Evolutionary conservation across 495 filamentous ascomycete genomes (phyloP), one percentile per base, ranked within the genome.

Genomic region (Trichoderma virens): DNA sequence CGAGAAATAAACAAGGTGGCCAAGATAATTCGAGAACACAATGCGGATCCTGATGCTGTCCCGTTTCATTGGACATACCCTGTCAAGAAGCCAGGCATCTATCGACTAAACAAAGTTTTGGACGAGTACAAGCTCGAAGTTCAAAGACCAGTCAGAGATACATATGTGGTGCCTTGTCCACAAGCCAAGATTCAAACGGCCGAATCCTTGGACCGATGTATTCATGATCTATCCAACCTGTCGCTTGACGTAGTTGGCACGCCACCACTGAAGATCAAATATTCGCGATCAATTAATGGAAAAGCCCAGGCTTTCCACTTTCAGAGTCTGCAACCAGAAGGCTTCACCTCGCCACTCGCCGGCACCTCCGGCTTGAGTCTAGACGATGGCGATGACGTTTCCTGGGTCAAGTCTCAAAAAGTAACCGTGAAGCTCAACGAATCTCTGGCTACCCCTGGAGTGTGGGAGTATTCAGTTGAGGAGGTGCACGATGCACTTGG

Each of bases 81-180:
- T 2, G 78, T 92, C 13, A 92, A 89, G 75, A 90, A 92, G 72
- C 84, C 91, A 2, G 94, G 94, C 23, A 83, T 91, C 39, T 98
- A 98, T 74, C 83, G 88, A 43, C 81, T 98, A 18, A 81, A 87
- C 45, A 88, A 86, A 65, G 92, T 97, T 9, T 80, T 96, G 28
- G 94, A 98, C 71, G 88, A 97, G 72, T 91, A 93, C 61, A 92
- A 96, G 70, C 83, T 98, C 3, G 93, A 97, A 71, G 92, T 98
- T 13, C 89, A 90, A 63, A 83, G 88, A 65, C 80, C 82, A 41
- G 79, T 76, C 11, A 90, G 88, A 16, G 86, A 90, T 69, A 87
- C 92, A 0, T 83, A 94, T 54, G 88, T 98, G 63, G 90, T 92
- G 25, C 75, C 82, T 30, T 98, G 94, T 70, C 94, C 94, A 14